These are phyloP conservation scores for Parathielavia hyrcaniae DNA, from an alignment of 495 filamentous ascomycete genomes.

Conservation along the genomic window DNA sequence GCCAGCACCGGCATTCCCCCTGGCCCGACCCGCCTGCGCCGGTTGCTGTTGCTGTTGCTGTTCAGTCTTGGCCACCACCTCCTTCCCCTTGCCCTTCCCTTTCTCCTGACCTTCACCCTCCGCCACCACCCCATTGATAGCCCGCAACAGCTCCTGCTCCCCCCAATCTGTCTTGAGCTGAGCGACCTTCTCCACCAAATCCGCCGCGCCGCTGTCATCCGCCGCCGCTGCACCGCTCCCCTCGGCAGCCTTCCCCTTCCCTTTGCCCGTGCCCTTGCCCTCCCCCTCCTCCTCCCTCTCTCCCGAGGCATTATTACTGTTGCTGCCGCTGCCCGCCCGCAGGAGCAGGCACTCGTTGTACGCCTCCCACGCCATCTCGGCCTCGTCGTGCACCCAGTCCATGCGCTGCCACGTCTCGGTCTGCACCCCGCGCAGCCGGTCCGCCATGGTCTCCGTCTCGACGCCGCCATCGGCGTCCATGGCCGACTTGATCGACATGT, in stretches of 20 bases:
- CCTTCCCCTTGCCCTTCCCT: constrained; percentile 28
- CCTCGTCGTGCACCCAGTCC: constrained; percentile 42
- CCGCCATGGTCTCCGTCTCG: constrained; percentile 43
- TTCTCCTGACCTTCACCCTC: neutral
- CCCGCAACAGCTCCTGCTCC: constrained; percentile 36
- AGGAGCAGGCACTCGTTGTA: constrained; percentile 40
- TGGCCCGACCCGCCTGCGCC: constrained; percentile 13
- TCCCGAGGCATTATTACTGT: neutral
- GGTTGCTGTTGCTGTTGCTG: constrained; percentile 5
- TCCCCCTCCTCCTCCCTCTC: constrained; percentile 1
- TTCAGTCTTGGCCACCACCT: constrained; percentile 3
- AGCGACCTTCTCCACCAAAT: constrained; percentile 28
- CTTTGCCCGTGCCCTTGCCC: constrained; percentile 27
- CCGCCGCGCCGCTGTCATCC: constrained; percentile 19
- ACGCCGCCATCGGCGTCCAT: constrained; percentile 38
- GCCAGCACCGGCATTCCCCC: constrained; percentile 16
- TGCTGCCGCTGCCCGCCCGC: constrained; percentile 7
- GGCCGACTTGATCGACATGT: constrained; percentile 48
- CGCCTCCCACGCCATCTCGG: constrained; percentile 38
- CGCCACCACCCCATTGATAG: constrained; percentile 32
- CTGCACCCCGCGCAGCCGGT: constrained; percentile 43
- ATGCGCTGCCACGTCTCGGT: constrained; percentile 39
- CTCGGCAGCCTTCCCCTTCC: constrained; percentile 18
- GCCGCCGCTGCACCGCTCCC: neutral
- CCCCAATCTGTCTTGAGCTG: constrained; percentile 35